Evolutionary conservation across 345 rosid species (phyloP).

Genomic region (Eucalyptus tenuipes): DNA sequence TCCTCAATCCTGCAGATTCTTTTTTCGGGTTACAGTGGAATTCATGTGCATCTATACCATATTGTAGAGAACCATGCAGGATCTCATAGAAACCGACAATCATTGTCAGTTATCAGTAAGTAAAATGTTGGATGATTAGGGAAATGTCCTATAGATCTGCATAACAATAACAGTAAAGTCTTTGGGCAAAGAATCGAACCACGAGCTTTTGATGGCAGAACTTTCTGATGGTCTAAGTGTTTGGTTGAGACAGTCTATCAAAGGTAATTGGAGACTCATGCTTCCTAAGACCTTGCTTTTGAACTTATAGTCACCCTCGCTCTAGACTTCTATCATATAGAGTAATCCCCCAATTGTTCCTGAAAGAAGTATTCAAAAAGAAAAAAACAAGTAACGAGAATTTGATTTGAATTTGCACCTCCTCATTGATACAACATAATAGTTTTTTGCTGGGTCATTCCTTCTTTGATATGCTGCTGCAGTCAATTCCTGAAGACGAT

Average conservation of each 20-base stretch:
- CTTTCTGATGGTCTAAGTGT: not conserved
- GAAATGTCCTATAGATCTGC: not conserved
- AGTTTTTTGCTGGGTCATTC: no score
- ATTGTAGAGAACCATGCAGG: not conserved
- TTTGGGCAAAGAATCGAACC: not conserved
- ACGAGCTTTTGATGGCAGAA: not conserved
- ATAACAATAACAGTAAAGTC: not conserved
- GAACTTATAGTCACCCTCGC: not conserved
- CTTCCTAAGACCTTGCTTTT: not conserved
- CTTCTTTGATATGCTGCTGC: not conserved
- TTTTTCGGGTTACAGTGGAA: not conserved
- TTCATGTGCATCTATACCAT: not conserved
- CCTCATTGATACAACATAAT: no score
- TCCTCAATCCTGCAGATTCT: not conserved
- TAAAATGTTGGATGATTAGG: not conserved
- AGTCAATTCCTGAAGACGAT: conserved; percentile 79
- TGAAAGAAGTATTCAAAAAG: no score
- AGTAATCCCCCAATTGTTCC: not conserved
- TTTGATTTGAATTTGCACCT: no score
- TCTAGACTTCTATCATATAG: not conserved
- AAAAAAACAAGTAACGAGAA: no score
- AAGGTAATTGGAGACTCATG: not conserved
- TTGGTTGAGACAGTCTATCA: not conserved
- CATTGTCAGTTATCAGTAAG: not conserved
- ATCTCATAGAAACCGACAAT: not conserved